phyloP scores from a whole-genome alignment of 352 stramenopile genomes.

The Globisporangium okanoganense region DNA sequence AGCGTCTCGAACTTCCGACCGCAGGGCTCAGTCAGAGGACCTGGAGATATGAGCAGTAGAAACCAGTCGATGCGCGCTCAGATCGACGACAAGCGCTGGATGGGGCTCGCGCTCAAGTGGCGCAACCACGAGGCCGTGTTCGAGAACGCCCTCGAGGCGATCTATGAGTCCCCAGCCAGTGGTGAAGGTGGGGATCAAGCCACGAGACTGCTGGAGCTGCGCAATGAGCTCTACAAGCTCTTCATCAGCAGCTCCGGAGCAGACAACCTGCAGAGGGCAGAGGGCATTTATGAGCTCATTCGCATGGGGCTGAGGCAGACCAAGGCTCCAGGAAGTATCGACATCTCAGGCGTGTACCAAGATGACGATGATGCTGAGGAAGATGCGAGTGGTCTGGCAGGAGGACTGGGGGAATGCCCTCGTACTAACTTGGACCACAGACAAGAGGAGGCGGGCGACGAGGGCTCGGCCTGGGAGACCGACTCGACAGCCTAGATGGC shows the following conservation, averaged over 20 bases:
- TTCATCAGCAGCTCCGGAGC: slow-evolving; percentile 6
- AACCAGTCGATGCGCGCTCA: slow-evolving; percentile 23
- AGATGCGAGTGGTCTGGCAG: background rate
- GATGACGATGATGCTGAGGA: background rate
- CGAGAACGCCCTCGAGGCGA: slow-evolving; percentile 41
- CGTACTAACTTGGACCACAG: background rate
- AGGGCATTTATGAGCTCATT: slow-evolving; percentile 10
- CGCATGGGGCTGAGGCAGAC: background rate
- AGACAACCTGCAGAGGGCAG: slow-evolving; percentile 8
- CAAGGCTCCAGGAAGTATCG: background rate
- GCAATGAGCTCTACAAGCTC: slow-evolving; percentile 17
- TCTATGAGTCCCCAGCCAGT: slow-evolving; percentile 24
- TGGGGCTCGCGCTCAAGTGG: slow-evolving; percentile 52
- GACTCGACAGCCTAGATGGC: slow-evolving; percentile 9
- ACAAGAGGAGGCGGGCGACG: background rate
- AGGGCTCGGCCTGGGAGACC: slow-evolving; percentile 10
- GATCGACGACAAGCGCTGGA: slow-evolving; percentile 43
- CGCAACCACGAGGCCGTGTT: slow-evolving; percentile 43
- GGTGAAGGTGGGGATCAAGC: background rate
- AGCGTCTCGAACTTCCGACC: slow-evolving; percentile 52
- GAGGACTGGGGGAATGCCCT: background rate
- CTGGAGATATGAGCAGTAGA: background rate
- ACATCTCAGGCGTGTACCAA: background rate
- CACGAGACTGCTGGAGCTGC: slow-evolving; percentile 9
- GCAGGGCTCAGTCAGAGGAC: slow-evolving; percentile 7